Evolutionary conservation across 257 asterid species (phyloP), one percentile per base, ranked within the genome.

Genomic region (Plantago elongata): DNA sequence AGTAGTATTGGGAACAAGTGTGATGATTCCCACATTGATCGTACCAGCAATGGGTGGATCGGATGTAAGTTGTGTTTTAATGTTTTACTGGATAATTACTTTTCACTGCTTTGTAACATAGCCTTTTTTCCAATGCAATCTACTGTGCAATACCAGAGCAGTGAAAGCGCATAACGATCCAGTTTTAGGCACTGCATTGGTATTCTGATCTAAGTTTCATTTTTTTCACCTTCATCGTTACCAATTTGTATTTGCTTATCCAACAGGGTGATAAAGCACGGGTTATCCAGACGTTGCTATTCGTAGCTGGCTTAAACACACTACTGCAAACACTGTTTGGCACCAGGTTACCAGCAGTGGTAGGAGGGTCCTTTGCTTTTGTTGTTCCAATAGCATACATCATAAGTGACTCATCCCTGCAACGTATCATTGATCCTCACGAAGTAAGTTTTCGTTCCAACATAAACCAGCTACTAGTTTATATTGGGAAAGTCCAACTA

Each of bases 21-120:
- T 86, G 60, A 89, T 92, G 97, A 86, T 92, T 68, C 97, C 99
- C n/a, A 73, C 99, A n/a, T 14, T 74, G 51, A 95, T 92, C 11
- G 99, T 92, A 64, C 93, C 95, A 11, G 62, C 69, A 74, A 92
- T 92, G 99, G 99, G 99, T 2, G 99, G 99, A 76, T 78, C 81
- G 30, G 86, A 92, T 76, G 99, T 92, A 85, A 80, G 91, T 69
- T 72, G 40, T 48, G 42, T 60, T 40, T 64, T n/a, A 38, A 62
- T 61, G 45, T 13, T 27, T 55, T 70, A 52, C 58, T 6, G 17
- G 11, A 51, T 9, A 51, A 17, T n/a, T 52, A n/a, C 27, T 22
- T 22, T 22, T 34, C 40, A 34, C 7, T 34, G 5, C 4, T 34
- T 34, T 34, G 40, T 4, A 34, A 34, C 5, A 7, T 34, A 7